Conservation (phyloP, 192 early-diverging fungal species). For the Dissophora ornata region DNA sequence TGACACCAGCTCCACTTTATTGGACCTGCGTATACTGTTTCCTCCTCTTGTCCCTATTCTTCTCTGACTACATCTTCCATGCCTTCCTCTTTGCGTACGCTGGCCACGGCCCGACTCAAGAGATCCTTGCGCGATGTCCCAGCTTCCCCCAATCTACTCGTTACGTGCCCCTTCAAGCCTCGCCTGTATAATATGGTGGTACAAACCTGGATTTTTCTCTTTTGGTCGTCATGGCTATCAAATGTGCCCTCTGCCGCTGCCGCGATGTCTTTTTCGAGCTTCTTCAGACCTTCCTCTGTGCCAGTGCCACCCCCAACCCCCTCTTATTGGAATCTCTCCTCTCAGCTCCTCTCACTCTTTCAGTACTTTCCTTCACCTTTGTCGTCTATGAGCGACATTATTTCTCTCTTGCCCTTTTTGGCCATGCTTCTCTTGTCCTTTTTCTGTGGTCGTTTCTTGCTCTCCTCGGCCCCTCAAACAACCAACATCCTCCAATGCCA, state of each 20-base stretch:
- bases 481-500: neutral
- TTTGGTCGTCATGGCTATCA: slow-evolving; percentile 4
- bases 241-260: slow-evolving; percentile 10
- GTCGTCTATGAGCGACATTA: neutral
- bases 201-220: neutral
- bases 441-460: slow-evolving; percentile 3
- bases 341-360: slow-evolving; percentile 1
- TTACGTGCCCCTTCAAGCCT: no score
- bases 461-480: neutral
- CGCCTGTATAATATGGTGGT: neutral
- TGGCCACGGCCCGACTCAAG: no score
- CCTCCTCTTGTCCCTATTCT: no score
- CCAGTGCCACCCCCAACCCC: neutral
- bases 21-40: no score
- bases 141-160: no score
- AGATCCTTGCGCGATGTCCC: no score
- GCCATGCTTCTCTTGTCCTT: neutral
- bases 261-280: neutral
- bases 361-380: neutral
- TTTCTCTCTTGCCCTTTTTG: neutral
- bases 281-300: neutral
- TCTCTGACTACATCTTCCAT: no score
- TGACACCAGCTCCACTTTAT: no score
- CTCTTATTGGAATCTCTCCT: neutral
- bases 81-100: no score